Base-by-base conservation (phyloP, 208 protist species). In the Borovskyia barvae region DNA sequence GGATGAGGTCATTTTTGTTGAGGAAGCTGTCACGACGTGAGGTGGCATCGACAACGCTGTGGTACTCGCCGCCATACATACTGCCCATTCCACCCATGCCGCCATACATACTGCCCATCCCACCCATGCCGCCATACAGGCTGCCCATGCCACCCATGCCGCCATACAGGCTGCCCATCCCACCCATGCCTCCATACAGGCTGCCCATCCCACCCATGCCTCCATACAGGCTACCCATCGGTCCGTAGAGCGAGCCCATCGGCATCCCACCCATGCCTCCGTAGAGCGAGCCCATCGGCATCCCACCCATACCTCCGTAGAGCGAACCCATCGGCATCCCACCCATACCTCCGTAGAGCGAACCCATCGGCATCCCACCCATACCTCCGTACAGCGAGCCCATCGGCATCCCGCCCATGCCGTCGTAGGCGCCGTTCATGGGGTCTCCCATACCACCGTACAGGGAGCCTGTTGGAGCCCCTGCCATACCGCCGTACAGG, bases 11-110 rank as follows among this genome's bases (percentile, higher is more conserved):
- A 52, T 90, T 90, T 33, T 68, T 53, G 40, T 71, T 69, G 3
- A 90, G 49, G 60, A 90, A 90, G 48, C 78, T 74, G 61, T 77
- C 72, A 39, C 79, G 64, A 50, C 79, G 80, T 9, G 80, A 74
- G 55, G 73, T 80, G 43, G 56, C 76, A 55, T 84, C 70, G 25
- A 90, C 68, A 15, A 90, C 67, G 48, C 77, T 84, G 43, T 76
- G 65, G 54, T 85, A 90, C 58, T 52, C 52, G 14, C 33, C 52
- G 29, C 41, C 58, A 56, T 75, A 75, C 48, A 59, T 41, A 17
- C 36, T 68, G 40, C 71, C 79, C 56, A 65, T 59, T 11, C 47
- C 46, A 8, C 66, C 60, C 80, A 87, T 80, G n/a, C n/a, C n/a
- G 42, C 77, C 76, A 52, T 78, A 82, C 77, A 84, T 82, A 33